Conservation (phyloP, 1,284 basidiomycete species). For the Cutaneotrichosporon sp. region DNA sequence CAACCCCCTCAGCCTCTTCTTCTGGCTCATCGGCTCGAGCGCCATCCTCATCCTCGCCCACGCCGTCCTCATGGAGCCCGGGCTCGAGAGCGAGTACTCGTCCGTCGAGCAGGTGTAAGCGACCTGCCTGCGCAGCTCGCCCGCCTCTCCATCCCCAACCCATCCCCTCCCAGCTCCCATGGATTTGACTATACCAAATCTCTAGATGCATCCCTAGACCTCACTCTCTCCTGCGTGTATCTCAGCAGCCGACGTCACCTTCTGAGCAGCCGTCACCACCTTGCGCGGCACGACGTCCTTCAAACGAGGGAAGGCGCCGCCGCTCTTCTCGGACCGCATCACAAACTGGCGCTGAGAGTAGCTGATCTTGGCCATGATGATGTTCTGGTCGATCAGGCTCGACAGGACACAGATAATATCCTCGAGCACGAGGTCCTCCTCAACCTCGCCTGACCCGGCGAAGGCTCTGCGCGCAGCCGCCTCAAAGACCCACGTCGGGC, state of each 20-base stretch:
- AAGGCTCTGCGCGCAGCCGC: constrained; percentile 34
- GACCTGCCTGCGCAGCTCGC: too few relatives aligned
- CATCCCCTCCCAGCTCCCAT: too few relatives aligned
- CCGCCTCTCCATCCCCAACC: neutral
- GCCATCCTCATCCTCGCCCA: constrained; percentile 55
- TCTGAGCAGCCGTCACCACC: constrained; percentile 18
- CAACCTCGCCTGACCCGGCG: constrained; percentile 42
- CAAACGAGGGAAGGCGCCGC: constrained; percentile 40
- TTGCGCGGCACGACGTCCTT: constrained; percentile 30
- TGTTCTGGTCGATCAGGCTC: constrained; percentile 51
- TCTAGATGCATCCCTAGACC: constrained; percentile 8
- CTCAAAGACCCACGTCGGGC: constrained; percentile 47
- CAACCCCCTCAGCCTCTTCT: constrained; percentile 34
- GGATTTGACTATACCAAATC: too few relatives aligned
- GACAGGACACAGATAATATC: constrained; percentile 49
- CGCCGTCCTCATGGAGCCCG: constrained; percentile 57
- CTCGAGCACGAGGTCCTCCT: constrained; percentile 42
- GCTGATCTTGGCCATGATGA: constrained; percentile 44
- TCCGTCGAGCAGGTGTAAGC: constrained; percentile 5
- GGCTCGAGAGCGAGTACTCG: constrained; percentile 43
- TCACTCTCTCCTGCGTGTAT: too few relatives aligned
- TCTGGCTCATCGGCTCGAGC: constrained; percentile 39
- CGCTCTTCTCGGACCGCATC: constrained; percentile 46
- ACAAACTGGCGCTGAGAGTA: constrained; percentile 46
- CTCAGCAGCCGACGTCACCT: too few relatives aligned